Conservation (phyloP, 306 rosid species). For the Trichosanthes cucumerina region DNA sequence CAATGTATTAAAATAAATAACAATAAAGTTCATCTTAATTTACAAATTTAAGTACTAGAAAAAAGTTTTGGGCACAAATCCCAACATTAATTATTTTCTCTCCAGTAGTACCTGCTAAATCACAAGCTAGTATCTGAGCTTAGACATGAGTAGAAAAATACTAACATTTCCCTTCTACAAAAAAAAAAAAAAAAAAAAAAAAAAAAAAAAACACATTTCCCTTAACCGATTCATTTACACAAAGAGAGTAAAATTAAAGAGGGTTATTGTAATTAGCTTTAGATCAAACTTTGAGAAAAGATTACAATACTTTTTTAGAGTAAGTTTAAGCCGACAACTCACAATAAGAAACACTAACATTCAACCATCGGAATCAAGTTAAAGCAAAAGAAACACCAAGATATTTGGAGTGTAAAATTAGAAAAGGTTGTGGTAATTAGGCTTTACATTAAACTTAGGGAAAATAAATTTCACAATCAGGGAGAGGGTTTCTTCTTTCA, state of each 20-base stretch:
- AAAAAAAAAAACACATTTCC: too few relatives aligned
- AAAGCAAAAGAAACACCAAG: background rate
- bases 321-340: background rate
- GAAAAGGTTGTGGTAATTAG: background rate
- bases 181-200: too few relatives aligned
- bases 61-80: background rate
- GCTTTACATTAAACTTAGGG: background rate
- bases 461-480: background rate
- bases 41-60: background rate
- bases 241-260: background rate
- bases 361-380: background rate
- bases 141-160: background rate
- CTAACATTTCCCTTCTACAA: background rate
- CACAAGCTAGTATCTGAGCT: background rate
- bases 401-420: background rate
- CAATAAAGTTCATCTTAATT: background rate
- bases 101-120: background rate
- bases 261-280: background rate
- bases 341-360: background rate
- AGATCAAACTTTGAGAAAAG: background rate
- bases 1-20: too few relatives aligned
- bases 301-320: background rate
- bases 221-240: background rate
- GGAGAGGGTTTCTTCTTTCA: background rate
- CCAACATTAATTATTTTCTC: background rate